A percentile compares a stretch with the other conserved stretches of the same genome.
Evolutionary conservation across 2,329 filamentous ascomycete species (phyloP).

Genomic region (Aplosporella prunicola): DNA sequence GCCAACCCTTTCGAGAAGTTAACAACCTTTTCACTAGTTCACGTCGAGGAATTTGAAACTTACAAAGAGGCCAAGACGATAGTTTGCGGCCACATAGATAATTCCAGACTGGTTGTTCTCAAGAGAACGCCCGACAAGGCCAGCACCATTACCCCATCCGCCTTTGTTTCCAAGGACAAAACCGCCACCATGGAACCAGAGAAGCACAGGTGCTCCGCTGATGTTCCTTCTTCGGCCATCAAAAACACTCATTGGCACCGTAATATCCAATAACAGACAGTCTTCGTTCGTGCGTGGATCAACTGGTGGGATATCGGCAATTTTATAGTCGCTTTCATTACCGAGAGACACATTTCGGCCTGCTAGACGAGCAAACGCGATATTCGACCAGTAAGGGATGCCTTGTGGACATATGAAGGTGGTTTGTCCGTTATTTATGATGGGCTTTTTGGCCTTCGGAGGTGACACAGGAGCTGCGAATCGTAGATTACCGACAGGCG

Average conservation of each 20-base stretch:
- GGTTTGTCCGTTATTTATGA: neutral
- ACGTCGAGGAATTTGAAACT: too few species aligned
- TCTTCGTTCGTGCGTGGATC: slow-evolving; percentile 1
- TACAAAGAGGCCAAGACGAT: neutral
- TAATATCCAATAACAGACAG: neutral
- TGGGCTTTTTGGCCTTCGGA: too few species aligned
- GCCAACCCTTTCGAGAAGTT: too few species aligned
- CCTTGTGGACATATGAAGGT: neutral
- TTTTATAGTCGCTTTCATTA: too few species aligned
- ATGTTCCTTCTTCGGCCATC: too few species aligned
- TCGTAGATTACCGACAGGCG: neutral
- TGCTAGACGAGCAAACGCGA: too few species aligned
- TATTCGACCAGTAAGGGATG: too few species aligned
- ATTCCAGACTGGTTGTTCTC: neutral
- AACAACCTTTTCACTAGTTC: too few species aligned
- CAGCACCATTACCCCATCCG: neutral
- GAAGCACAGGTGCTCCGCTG: neutral
- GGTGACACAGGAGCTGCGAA: neutral
- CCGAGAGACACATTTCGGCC: too few species aligned
- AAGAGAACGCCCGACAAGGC: neutral
- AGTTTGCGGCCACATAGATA: neutral
- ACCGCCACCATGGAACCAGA: slow-evolving; percentile 1
- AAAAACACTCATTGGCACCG: neutral
- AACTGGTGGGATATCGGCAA: too few species aligned
- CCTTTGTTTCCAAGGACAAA: slow-evolving; percentile 1